Evolutionary conservation across 345 rosid genomes (phyloP).

Genomic region (Barbarea vulgaris): DNA sequence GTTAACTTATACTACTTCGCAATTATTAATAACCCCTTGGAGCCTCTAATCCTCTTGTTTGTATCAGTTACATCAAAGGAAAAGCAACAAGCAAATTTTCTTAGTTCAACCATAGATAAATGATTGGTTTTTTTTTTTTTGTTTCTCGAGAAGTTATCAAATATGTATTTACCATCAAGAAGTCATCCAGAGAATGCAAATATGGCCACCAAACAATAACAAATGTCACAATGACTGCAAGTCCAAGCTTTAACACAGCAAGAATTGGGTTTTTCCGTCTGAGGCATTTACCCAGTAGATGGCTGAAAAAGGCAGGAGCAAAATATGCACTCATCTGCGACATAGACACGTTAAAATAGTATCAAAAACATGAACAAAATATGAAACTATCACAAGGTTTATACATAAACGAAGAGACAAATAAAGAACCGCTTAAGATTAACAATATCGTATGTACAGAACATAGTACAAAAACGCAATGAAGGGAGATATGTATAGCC

Average conservation of each 20-base stretch:
- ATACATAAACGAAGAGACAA: neutral
- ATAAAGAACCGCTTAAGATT: neutral
- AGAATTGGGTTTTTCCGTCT: slow-evolving; percentile 61
- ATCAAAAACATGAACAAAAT: neutral
- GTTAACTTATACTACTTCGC: no score
- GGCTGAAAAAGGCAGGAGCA: slow-evolving; percentile 92
- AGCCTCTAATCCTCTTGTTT: no score
- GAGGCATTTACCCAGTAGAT: slow-evolving; percentile 83
- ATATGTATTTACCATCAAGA: slow-evolving; percentile 57
- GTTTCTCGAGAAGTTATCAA: neutral
- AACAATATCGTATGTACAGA: neutral
- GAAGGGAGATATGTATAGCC: neutral
- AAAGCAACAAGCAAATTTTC: slow-evolving; percentile 14
- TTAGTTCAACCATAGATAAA: neutral
- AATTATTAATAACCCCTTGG: no score
- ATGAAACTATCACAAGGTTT: neutral
- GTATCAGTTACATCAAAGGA: slow-evolving; percentile 23
- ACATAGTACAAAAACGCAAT: neutral
- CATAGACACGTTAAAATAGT: neutral
- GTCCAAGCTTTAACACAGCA: slow-evolving; percentile 68
- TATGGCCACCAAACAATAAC: slow-evolving; percentile 93
- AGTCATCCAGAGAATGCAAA: slow-evolving; percentile 63
- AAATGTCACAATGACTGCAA: slow-evolving; percentile 67
- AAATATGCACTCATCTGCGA: slow-evolving; percentile 93
- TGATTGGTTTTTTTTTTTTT: neutral